These are phyloP conservation scores for Jatropha podagrica DNA, from an alignment of 441 rosid genomes.

Conservation along the genomic window DNA sequence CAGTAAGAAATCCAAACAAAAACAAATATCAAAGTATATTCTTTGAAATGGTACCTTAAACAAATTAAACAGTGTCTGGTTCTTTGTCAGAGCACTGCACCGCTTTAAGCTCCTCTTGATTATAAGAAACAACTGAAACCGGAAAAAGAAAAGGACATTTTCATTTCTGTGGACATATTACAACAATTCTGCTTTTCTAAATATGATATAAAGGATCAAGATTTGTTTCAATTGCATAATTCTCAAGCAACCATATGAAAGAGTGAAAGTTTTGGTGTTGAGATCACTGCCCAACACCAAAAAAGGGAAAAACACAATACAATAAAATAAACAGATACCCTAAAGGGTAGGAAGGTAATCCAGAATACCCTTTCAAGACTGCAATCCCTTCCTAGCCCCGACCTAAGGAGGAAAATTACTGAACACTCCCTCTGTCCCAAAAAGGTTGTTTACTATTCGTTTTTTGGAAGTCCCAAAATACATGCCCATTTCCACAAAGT, in stretches of 20 bases:
- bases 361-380: not conserved
- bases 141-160: conserved; percentile 17
- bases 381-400: not conserved
- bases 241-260: not conserved
- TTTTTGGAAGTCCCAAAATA: too few species aligned
- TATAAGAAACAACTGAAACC: conserved; percentile 72
- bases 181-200: not conserved
- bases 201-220: conserved; percentile 1
- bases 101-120: conserved; percentile 98
- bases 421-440: not conserved
- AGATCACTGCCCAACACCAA: not conserved
- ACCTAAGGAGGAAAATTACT: not conserved
- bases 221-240: not conserved
- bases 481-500: too few species aligned
- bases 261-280: not conserved
- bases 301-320: not conserved
- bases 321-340: not conserved
- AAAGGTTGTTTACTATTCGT: too few species aligned
- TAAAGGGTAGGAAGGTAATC: not conserved
- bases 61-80: conserved; percentile 82
- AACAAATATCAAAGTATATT: conserved; percentile 1
- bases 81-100: conserved; percentile 88
- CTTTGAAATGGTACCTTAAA: conserved; percentile 63
- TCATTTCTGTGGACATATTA: conserved; percentile 14
- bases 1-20: conserved; percentile 8